A percentile compares a stretch with the other conserved stretches of the same genome.
Evolutionary conservation across 2,329 filamentous ascomycete genomes (phyloP).

Genomic region (Colletotrichum godetiae): DNA sequence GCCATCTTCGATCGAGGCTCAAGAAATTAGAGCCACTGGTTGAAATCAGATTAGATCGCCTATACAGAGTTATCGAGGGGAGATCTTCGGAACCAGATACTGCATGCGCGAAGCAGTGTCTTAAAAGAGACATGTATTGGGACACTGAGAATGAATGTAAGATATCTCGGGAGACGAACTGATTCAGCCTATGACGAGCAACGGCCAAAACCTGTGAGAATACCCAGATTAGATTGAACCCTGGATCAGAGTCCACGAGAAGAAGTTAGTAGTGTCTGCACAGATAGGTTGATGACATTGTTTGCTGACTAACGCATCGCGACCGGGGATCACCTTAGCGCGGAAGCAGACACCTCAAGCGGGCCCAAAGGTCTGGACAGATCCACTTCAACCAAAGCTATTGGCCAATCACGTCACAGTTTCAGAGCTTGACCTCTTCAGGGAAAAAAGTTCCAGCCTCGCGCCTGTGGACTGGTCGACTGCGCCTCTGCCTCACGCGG

Average conservation of each 20-base stretch:
- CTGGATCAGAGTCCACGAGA: neutral
- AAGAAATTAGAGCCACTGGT: neutral
- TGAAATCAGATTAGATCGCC: neutral
- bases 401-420: conserved; percentile 13
- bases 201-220: neutral
- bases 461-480: conserved; percentile 24
- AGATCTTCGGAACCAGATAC: neutral
- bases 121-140: neutral
- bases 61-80: neutral
- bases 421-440: conserved; percentile 30
- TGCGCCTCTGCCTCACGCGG: conserved; percentile 27
- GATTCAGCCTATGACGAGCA: neutral
- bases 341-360: neutral
- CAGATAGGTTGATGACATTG: neutral
- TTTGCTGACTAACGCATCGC: neutral
- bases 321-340: neutral
- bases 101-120: neutral
- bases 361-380: conserved; percentile 4
- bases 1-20: neutral
- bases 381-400: conserved; percentile 9
- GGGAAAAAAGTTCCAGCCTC: conserved; percentile 38
- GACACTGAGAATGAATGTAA: neutral
- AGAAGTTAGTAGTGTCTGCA: neutral
- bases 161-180: neutral
- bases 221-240: neutral